A percentile compares a stretch with the other conserved stretches of the same genome.
Evolutionary conservation across 208 protist species (phyloP).

Genomic region (Acanthamoeba culbertsoni): DNA sequence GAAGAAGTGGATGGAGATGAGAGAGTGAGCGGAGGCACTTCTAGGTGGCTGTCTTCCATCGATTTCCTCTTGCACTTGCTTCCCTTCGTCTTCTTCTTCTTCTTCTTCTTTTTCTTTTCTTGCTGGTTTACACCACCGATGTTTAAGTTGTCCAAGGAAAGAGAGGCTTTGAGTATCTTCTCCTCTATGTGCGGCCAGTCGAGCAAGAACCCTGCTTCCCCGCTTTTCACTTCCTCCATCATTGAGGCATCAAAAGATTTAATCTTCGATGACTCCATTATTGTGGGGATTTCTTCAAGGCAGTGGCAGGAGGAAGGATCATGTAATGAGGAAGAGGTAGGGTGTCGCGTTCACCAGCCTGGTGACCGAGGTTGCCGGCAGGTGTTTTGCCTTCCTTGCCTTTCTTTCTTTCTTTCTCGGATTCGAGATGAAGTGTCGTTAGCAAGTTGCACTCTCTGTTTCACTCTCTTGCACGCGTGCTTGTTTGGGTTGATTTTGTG

Average conservation of each 20-base stretch:
- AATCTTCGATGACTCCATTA: slow-evolving; percentile 1
- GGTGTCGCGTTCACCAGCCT: not conserved
- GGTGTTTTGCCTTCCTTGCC: not conserved
- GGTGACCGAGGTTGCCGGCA: not conserved
- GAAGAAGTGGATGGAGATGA: not conserved
- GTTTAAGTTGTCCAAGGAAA: not conserved
- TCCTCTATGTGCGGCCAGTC: not conserved
- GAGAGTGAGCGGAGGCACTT: not conserved
- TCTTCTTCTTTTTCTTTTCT: slow-evolving; percentile 19
- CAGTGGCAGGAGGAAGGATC: not conserved
- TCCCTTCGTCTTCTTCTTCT: not conserved
- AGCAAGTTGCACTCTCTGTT: too few species aligned
- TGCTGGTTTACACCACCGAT: not conserved
- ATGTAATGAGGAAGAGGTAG: not conserved
- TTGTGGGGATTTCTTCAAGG: too few species aligned
- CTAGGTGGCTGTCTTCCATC: not conserved
- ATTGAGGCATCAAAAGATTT: not conserved
- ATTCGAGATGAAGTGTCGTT: not conserved
- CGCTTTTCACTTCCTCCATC: not conserved
- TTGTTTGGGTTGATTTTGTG: too few species aligned
- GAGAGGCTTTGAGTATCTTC: not conserved
- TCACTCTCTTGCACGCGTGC: too few species aligned
- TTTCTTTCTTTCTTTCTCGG: not conserved
- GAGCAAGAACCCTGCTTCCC: not conserved
- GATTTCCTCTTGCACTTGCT: not conserved